A percentile compares a stretch with the other conserved stretches of the same genome.
Conservation (phyloP, 768 basidiomycete genomes). For the Rhizopogon rudus region DNA sequence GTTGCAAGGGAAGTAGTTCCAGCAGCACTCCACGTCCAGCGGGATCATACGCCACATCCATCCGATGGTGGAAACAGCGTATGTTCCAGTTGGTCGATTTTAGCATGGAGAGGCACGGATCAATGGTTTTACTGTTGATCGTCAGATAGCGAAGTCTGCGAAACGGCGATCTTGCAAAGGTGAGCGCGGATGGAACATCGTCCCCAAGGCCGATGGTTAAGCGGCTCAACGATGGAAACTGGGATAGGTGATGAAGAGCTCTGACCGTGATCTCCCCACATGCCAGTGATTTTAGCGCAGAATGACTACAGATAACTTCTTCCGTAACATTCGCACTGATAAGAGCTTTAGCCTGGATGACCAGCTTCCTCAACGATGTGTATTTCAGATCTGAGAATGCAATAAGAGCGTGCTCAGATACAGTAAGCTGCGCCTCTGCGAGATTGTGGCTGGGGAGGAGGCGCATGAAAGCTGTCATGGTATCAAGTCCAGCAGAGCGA, state of each 20-base stretch:
- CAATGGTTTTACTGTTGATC: neutral
- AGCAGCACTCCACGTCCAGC: neutral
- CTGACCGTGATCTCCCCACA: neutral
- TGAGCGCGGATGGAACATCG: neutral
- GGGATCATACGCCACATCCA: slow-evolving; percentile 1
- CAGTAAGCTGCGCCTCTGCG: neutral
- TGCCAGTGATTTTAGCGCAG: neutral
- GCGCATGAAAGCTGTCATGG: slow-evolving; percentile 18
- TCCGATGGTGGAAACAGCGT: slow-evolving; percentile 3
- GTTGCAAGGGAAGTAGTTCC: neutral
- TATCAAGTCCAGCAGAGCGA: slow-evolving; percentile 9
- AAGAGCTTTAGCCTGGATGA: neutral
- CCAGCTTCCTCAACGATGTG: neutral
- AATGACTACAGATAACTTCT: neutral
- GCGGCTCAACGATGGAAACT: neutral
- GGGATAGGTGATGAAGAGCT: neutral
- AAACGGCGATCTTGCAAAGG: neutral
- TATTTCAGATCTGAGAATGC: neutral
- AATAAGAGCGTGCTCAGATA: neutral
- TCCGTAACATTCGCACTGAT: neutral
- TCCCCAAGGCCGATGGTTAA: neutral
- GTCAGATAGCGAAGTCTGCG: neutral
- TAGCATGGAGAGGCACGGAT: neutral
- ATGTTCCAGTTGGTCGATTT: slow-evolving; percentile 1
- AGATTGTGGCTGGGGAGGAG: slow-evolving; percentile 15